Base-by-base conservation (phyloP, 2,329 filamentous ascomycete species). In the Ceratocystis huliohia region DNA sequence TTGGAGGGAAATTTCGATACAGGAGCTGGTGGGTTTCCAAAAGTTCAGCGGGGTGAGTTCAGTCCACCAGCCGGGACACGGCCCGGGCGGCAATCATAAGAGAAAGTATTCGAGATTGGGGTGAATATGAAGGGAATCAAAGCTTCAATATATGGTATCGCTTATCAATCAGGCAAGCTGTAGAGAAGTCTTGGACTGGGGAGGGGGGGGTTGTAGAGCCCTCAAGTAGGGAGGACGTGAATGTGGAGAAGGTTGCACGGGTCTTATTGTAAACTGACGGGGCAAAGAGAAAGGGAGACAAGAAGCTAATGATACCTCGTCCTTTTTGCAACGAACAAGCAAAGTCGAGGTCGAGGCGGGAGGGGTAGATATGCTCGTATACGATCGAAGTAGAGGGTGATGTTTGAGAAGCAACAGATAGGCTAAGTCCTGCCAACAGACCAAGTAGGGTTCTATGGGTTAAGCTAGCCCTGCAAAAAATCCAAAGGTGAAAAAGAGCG, bases 11-110 rank as follows among this genome's bases (percentile, higher is more conserved):
- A 22, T 63, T 17, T 45, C 28, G 28, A 20, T 59, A 8, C 46
- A 41, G 64, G 22, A 20, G 25, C 57, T 28, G 50, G 41, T 30
- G 41, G 56, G 66, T 53, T 66, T 53, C 50, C 50, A 62, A 25
- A 65, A 20, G 44, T 33, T 59, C 45, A 64, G 48, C 41, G 61
- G 61, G 44, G 64, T 64, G 63, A 56, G 59, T 41, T 68, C 67
- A 68, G 67, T 68, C 67, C 67, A 68, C 67, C 67, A 64, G 64
- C 59, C 67, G 67, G 67, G 67, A 68, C 67, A 62, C 37, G 46
- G 67, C 67, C 67, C 67, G 67, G 62, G 50, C 64, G 67, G 67
- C 67, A 68, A 68, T 68, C 67, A 68, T 68, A 68, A 66, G 64
- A 68, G 64, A 45, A 53, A 53, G 64, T 65, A 8, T 41, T 61